Evolutionary conservation across 2,329 filamentous ascomycete genomes (phyloP).

Genomic region (Talaromyces piceae): DNA sequence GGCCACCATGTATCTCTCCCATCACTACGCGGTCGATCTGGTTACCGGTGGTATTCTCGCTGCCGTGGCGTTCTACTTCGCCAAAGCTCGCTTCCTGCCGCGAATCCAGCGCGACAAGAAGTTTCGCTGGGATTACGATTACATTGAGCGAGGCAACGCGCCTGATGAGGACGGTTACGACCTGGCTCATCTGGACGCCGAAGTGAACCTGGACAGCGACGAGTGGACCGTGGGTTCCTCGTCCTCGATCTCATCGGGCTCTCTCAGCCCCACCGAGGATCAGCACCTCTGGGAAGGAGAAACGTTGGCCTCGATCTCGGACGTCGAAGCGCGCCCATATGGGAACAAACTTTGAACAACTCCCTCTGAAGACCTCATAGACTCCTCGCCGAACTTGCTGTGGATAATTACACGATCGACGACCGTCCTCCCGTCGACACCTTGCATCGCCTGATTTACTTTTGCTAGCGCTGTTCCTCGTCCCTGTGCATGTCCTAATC

Average conservation of each 20-base stretch:
- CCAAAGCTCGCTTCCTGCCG: constrained; percentile 72
- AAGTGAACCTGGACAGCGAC: constrained; percentile 61
- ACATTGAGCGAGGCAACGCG: constrained; percentile 72
- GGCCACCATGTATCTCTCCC: constrained; percentile 96
- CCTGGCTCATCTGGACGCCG: constrained; percentile 50
- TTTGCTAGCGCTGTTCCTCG: constrained; percentile 14
- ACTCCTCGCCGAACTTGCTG: constrained; percentile 9
- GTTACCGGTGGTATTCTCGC: constrained; percentile 76
- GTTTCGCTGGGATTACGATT: constrained; percentile 93
- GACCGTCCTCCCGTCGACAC: constrained; percentile 12
- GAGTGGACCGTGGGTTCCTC: constrained; percentile 87
- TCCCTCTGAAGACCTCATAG: constrained; percentile 9
- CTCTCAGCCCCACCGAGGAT: constrained; percentile 56
- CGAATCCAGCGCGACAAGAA: constrained; percentile 75
- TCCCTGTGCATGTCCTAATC: constrained; percentile 22
- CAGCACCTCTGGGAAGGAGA: constrained; percentile 41
- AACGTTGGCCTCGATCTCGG: constrained; percentile 29
- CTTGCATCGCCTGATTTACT: constrained; percentile 12
- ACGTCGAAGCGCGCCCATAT: constrained; percentile 34
- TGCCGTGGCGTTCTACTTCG: constrained; percentile 71
- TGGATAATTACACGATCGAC: constrained; percentile 12
- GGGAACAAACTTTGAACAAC: constrained; percentile 13
- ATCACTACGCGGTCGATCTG: constrained; percentile 93
- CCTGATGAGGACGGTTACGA: constrained; percentile 45
- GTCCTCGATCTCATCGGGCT: constrained; percentile 63